phyloP scores from a whole-genome alignment of 148 eudicot genomes.

The Silene latifolia region DNA sequence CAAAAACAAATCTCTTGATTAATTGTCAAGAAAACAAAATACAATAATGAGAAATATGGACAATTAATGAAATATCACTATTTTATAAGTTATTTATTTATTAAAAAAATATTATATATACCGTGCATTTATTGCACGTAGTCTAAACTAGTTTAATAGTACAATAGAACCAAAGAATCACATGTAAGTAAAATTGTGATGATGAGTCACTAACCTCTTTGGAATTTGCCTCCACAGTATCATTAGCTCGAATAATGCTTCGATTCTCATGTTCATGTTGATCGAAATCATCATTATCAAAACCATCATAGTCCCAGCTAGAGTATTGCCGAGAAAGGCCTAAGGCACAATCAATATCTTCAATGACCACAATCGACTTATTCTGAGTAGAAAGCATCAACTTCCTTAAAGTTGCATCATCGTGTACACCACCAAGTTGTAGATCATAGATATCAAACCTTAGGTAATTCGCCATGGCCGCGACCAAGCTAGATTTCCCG shows the following conservation, averaged over 20 bases:
- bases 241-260: background rate
- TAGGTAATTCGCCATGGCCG: constrained; percentile 46
- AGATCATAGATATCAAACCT: constrained; percentile 44
- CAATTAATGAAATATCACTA: too few species aligned
- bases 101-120: too few species aligned
- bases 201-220: background rate
- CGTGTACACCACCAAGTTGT: constrained; percentile 26
- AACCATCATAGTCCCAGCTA: background rate
- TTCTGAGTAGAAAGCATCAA: constrained; percentile 26
- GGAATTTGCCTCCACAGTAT: background rate
- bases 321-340: background rate
- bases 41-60: too few species aligned
- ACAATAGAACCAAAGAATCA: too few species aligned
- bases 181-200: too few species aligned
- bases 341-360: constrained; percentile 44
- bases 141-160: too few species aligned
- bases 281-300: too few species aligned
- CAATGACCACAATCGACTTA: constrained; percentile 43
- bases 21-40: too few species aligned
- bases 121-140: too few species aligned
- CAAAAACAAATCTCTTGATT: too few species aligned
- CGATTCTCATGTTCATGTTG: background rate
- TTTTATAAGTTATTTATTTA: too few species aligned
- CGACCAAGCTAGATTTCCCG: constrained; percentile 47
- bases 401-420: constrained; percentile 24